These are phyloP conservation scores for Yarrowia sp. DNA, from an alignment of 805 yeast species.

Conservation along the genomic window DNA sequence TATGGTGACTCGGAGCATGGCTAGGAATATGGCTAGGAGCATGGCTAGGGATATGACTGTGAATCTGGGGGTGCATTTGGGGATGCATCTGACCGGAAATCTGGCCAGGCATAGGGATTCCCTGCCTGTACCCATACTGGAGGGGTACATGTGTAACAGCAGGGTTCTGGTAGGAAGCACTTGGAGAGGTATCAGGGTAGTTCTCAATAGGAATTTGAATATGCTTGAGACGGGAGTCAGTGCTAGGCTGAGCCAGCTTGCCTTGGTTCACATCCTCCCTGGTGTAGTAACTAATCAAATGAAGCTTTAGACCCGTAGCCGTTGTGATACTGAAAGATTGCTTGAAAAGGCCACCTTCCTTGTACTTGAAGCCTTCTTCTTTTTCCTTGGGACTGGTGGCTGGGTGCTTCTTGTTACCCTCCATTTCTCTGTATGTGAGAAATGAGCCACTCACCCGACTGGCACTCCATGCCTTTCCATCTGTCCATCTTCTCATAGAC, in stretches of 20 bases:
- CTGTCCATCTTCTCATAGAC: constrained; percentile 76
- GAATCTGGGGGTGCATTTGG: constrained; percentile 10
- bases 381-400: constrained; percentile 4
- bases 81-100: constrained; percentile 1
- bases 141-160: constrained; percentile 14
- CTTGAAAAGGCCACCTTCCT: constrained; percentile 55
- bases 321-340: constrained; percentile 60
- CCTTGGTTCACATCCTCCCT: constrained; percentile 34
- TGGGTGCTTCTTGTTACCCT: constrained; percentile 31
- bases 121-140: constrained; percentile 17
- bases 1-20: neutral
- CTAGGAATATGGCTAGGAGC: neutral
- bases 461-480: constrained; percentile 70
- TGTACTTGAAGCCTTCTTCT: constrained; percentile 41
- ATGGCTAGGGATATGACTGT: constrained; percentile 4
- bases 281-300: constrained; percentile 55
- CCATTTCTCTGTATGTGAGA: constrained; percentile 61
- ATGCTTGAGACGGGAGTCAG: constrained; percentile 42
- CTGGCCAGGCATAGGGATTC: constrained; percentile 14
- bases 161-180: constrained; percentile 27
- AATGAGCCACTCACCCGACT: constrained; percentile 64
- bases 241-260: constrained; percentile 44
- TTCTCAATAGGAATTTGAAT: constrained; percentile 36
- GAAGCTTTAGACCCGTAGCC: constrained; percentile 51
- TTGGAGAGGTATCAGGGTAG: constrained; percentile 29